phyloP scores from a whole-genome alignment of 208 protist genomes.

The Trypanosoma brucei region DNA sequence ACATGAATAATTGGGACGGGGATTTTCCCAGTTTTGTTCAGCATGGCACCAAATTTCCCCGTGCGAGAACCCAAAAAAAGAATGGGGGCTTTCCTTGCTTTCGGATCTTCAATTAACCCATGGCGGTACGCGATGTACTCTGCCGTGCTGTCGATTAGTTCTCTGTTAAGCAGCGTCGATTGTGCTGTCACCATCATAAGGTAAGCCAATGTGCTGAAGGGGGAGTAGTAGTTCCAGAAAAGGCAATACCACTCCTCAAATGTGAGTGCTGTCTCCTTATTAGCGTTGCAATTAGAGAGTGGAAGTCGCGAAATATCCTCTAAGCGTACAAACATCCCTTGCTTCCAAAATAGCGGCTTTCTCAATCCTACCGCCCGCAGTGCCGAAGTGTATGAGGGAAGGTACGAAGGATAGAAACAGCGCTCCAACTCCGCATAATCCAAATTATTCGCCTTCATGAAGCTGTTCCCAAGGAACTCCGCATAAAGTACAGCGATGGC shows the following conservation, averaged over 20 bases:
- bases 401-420: conserved; percentile 79
- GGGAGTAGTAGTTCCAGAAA: conserved; percentile 87
- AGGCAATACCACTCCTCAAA: conserved; percentile 88
- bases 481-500: conserved; percentile 83
- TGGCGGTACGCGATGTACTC: conserved; percentile 78
- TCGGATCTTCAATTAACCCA: conserved; percentile 51
- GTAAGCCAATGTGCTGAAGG: conserved; percentile 72
- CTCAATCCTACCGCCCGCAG: conserved; percentile 48
- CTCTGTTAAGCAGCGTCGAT: conserved; percentile 56
- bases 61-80: conserved; percentile 70
- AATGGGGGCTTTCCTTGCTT: conserved; percentile 73
- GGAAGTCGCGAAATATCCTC: conserved; percentile 86
- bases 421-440: conserved; percentile 76
- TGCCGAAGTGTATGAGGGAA: conserved; percentile 46
- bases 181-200: conserved; percentile 79
- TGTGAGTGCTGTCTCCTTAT: conserved; percentile 48
- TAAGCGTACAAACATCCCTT: conserved; percentile 57
- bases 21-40: conserved; percentile 74
- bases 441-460: conserved; percentile 45
- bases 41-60: conserved; percentile 69
- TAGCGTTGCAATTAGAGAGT: conserved; percentile 64
- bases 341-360: conserved; percentile 68
- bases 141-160: conserved; percentile 68
- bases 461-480: conserved; percentile 69
- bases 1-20: conserved; percentile 75